phyloP scores from a whole-genome alignment of 2,329 filamentous ascomycete genomes.

The Parafenestella ontariensis region DNA sequence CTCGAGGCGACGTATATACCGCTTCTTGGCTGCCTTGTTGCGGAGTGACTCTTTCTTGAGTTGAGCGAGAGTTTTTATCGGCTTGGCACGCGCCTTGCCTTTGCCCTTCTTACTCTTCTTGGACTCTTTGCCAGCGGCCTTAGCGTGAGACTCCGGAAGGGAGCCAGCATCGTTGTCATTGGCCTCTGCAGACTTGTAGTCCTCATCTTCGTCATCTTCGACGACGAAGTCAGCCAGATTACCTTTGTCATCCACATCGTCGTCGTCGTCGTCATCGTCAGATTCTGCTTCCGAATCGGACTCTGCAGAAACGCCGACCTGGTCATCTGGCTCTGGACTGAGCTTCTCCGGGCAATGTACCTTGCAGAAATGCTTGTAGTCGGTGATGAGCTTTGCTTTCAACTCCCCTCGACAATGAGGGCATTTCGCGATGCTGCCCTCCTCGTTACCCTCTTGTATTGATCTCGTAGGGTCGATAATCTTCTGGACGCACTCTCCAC shows the following conservation, averaged over 20 bases:
- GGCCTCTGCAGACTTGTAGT: constrained; percentile 52
- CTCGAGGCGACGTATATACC: constrained; percentile 72
- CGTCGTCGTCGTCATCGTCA: constrained; percentile 50
- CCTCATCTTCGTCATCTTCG: constrained; percentile 52
- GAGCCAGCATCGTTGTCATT: constrained; percentile 32
- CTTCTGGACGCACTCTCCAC: constrained; percentile 75
- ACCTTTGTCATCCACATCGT: constrained; percentile 44
- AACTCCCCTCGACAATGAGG: constrained; percentile 76
- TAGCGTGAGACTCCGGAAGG: constrained; percentile 35
- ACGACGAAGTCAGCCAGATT: constrained; percentile 64
- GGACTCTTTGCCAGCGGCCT: constrained; percentile 23
- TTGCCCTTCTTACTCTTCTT: constrained; percentile 53
- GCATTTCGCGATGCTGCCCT: constrained; percentile 68
- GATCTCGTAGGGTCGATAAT: constrained; percentile 67
- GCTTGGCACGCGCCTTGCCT: constrained; percentile 47
- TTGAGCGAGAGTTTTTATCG: constrained; percentile 63
- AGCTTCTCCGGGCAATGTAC: constrained; percentile 68
- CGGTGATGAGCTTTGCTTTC: constrained; percentile 73
- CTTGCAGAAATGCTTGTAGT: constrained; percentile 75
- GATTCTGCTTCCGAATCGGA: constrained; percentile 43
- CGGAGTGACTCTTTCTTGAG: constrained; percentile 72
- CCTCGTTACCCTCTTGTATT: constrained; percentile 58
- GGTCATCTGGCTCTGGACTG: constrained; percentile 13
- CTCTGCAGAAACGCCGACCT: constrained; percentile 37
- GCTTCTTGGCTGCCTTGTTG: constrained; percentile 69